Percentiles rank a stretch among this genome's conserved stretches.
phyloP scores from a whole-genome alignment of 2,329 filamentous ascomycete species.

The Penicillium decumbens region DNA sequence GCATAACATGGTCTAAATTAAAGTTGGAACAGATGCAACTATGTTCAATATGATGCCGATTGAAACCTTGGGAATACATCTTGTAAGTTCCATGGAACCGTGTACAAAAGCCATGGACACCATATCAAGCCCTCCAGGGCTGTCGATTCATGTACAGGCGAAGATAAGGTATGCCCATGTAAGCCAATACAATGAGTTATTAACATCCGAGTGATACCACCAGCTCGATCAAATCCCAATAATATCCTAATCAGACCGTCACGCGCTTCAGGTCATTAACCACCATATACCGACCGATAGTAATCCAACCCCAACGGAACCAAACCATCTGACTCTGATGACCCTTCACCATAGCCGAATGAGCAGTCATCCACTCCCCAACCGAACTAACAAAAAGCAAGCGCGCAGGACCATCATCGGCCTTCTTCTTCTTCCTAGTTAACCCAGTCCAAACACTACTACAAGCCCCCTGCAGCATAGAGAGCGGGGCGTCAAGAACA shows the following conservation, averaged over 20 bases:
- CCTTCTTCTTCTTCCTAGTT: slow-evolving; percentile 7
- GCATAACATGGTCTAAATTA: not conserved
- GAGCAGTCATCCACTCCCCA: slow-evolving; percentile 60
- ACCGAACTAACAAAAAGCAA: slow-evolving; percentile 70
- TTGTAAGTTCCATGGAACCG: not conserved
- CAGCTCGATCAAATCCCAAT: not conserved
- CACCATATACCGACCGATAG: slow-evolving; percentile 86
- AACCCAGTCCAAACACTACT: slow-evolving; percentile 25
- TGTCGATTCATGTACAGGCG: not conserved
- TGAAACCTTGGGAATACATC: not conserved
- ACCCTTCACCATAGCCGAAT: slow-evolving; percentile 80
- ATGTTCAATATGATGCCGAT: not conserved
- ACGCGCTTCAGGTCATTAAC: slow-evolving; percentile 76
- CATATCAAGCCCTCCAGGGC: not conserved
- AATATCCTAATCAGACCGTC: slow-evolving; percentile 35
- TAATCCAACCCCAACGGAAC: slow-evolving; percentile 97
- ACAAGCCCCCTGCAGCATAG: slow-evolving; percentile 56
- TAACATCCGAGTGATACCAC: not conserved
- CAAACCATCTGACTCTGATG: slow-evolving; percentile 97
- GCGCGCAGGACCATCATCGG: slow-evolving; percentile 41
- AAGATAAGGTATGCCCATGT: not conserved
- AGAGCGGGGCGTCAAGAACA: slow-evolving; percentile 70
- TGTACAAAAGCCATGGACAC: not conserved
- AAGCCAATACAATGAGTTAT: not conserved
- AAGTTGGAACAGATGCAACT: not conserved